Evolutionary conservation across 805 yeast genomes (phyloP), one percentile per base, ranked within the genome.

Genomic region (Grigorovia yakushimaensis): DNA sequence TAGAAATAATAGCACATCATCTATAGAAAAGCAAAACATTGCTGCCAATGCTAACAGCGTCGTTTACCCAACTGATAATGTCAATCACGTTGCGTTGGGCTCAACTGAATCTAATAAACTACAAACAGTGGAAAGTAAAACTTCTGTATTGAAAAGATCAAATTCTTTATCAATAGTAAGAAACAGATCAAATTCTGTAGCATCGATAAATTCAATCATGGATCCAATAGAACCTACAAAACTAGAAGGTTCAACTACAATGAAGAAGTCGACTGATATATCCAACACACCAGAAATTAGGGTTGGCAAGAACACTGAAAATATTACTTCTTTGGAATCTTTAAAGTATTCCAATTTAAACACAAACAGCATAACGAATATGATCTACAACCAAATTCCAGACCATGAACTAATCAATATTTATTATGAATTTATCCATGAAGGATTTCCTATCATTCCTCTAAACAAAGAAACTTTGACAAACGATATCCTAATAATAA

Each of bases 381-480:
- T 58, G 17, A 47, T 51, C 3, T 62, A 60, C 47, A 64, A 63
- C 1, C 60, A 59, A 42, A 60, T 62, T 2, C 55, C 62, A 9
- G 67, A 64, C 47, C 53, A 53, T 54, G 75, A 63, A 57, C 62
- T 66, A 66, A 71, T 67, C 62, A 74, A 66, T 60, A 64, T 64
- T 47, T 78, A 54, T 54, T 76, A 76, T 52, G 76, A 72, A 49
- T 75, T 73, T 54, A 64, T 70, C 24, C 73, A 69, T 47, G 62
- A 68, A 15, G 61, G 64, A 9, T 62, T 70, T 53, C 67, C 72
- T 36, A 54, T 68, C 0, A 57, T 70, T 17, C 73, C 73, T 2
- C 45, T 69, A 35, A 69, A 68, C 49, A 62, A 62, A 45, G 51
- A 51, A 43, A 61, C 67, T 2, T 49, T 65, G 36, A 61, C 60